Evolutionary conservation across 371 early-diverging fungal species (phyloP).

Genomic region (Capillidium heterosporum): DNA sequence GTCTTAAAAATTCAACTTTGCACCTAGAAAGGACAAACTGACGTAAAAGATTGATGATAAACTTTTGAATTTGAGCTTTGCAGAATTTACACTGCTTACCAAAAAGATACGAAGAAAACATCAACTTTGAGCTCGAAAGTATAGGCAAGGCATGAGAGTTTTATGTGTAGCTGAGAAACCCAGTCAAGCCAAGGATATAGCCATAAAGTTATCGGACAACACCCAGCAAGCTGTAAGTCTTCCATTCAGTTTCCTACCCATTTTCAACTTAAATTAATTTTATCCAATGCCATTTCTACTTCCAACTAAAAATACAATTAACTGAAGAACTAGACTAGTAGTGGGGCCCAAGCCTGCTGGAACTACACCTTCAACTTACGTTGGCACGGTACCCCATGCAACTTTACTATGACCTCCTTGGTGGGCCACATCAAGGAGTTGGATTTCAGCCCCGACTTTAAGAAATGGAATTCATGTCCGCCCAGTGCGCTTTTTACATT

Average conservation of each 20-base stretch:
- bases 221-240: slow-evolving; percentile 1
- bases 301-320: too few species aligned
- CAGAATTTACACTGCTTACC: too few species aligned
- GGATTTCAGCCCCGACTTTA: slow-evolving; percentile 39
- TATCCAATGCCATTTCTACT: too few species aligned
- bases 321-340: slow-evolving; percentile 21
- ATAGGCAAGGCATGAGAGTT: slow-evolving; percentile 31
- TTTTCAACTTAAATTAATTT: too few species aligned
- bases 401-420: slow-evolving; percentile 66
- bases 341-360: slow-evolving; percentile 35
- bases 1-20: too few species aligned
- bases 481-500: slow-evolving; percentile 46
- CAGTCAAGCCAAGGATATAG: slow-evolving; percentile 84
- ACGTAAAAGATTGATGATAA: too few species aligned
- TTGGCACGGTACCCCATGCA: neutral
- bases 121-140: too few species aligned
- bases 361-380: slow-evolving; percentile 48
- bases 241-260: too few species aligned
- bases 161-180: slow-evolving; percentile 99
- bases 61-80: too few species aligned
- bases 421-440: slow-evolving; percentile 54
- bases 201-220: slow-evolving; percentile 49
- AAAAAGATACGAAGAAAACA: too few species aligned
- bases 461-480: slow-evolving; percentile 34
- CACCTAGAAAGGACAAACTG: too few species aligned